These are phyloP conservation scores for Citeromyces siamensis DNA, from an alignment of 1,139 yeast genomes.

Conservation along the genomic window DNA sequence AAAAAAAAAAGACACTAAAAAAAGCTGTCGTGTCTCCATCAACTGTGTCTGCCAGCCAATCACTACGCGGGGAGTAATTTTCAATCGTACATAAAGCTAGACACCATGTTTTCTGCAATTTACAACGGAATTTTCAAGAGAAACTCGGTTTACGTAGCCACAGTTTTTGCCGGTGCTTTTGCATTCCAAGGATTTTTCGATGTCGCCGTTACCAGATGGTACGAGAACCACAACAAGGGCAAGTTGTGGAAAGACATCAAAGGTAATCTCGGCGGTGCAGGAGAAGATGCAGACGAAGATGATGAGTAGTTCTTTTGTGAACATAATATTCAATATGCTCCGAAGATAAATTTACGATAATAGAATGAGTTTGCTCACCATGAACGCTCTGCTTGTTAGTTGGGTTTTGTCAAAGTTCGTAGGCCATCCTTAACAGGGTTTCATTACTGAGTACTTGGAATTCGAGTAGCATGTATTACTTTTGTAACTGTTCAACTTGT, in stretches of 20 bases:
- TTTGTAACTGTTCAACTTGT: too few species aligned
- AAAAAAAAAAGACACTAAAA: not conserved
- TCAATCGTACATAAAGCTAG: not conserved
- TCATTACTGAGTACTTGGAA: too few species aligned
- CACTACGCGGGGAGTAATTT: constrained; percentile 3
- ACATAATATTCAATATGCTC: constrained; percentile 1
- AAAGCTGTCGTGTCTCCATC: not conserved
- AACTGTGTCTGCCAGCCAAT: constrained; percentile 1
- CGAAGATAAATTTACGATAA: not conserved
- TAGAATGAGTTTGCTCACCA: not conserved
- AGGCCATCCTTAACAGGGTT: too few species aligned
- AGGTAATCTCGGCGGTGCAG: constrained; percentile 43
- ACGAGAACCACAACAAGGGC: constrained; percentile 83
- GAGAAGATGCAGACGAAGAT: constrained; percentile 45
- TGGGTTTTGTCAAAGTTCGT: too few species aligned
- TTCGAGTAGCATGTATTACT: too few species aligned
- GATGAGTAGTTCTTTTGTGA: constrained; percentile 21
- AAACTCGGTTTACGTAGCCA: constrained; percentile 82
- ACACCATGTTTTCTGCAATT: constrained; percentile 13
- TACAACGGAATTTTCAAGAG: constrained; percentile 79
- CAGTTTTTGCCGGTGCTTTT: constrained; percentile 80
- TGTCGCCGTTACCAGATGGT: constrained; percentile 65
- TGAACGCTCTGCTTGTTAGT: too few species aligned
- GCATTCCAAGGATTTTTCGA: constrained; percentile 85
- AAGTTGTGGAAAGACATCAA: constrained; percentile 97